Conservation (phyloP, 768 basidiomycete species). For the Sutorius australiensis region DNA sequence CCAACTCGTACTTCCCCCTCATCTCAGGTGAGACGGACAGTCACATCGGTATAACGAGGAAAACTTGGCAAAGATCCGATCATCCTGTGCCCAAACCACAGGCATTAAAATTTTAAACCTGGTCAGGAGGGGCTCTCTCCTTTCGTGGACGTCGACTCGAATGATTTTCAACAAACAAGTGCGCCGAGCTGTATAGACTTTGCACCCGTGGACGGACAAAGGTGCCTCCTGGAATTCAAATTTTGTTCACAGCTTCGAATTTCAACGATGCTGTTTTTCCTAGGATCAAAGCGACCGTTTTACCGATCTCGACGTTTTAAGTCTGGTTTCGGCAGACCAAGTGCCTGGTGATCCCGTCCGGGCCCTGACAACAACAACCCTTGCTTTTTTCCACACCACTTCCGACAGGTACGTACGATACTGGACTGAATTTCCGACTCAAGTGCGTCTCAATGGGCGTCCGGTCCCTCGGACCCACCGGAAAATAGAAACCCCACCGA, state of each 20-base stretch:
- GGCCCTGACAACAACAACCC: background rate
- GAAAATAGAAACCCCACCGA: no score
- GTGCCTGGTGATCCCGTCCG: no score
- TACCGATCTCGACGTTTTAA: no score
- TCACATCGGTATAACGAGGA: background rate
- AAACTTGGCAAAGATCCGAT: background rate
- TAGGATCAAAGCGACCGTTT: no score
- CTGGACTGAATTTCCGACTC: slow-evolving; percentile 3
- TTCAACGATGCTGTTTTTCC: no score
- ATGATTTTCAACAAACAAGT: background rate
- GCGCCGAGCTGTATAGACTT: background rate
- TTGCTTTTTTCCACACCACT: background rate
- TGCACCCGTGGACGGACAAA: background rate
- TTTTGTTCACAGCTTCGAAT: background rate
- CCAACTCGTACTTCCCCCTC: background rate
- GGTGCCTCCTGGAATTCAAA: background rate
- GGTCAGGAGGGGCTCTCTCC: background rate
- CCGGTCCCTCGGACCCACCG: background rate
- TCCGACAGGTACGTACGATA: no score
- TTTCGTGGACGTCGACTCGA: background rate
- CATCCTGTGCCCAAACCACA: background rate
- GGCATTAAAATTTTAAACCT: background rate
- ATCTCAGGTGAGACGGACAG: slow-evolving; percentile 1
- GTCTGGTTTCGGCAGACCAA: no score
- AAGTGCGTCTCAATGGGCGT: slow-evolving; percentile 5